Evolutionary conservation across 805 yeast species (phyloP), one percentile per base, ranked within the genome.

Genomic region (Saturnispora galanensis): DNA sequence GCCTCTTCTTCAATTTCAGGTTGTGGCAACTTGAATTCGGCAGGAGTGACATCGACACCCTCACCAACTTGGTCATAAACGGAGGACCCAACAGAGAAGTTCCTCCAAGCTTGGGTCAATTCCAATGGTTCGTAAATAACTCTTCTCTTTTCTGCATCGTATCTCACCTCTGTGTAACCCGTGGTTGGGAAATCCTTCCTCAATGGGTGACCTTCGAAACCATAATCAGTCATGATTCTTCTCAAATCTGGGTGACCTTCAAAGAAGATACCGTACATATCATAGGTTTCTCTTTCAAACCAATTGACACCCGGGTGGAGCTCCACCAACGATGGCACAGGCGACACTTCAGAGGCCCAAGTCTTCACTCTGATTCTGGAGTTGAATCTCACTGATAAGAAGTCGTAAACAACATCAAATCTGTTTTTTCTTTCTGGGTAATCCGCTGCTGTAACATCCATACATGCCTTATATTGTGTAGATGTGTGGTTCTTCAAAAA

Each of bases 1-100:
- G 59, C 70, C 48, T 71, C 71, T 43, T 68, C 66, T 51, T 73
- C 77, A 8, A 83, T 79, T 63, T 83, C 94, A 29, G 94, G 94
- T 41, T 79, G 73, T 42, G 95, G 95, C 57, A 86, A 76, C 63
- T 81, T 81, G 73, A 85, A 86, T 35, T 76, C 65, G 50, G 80
- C 88, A 6, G 95, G 95, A 18, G 90, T 78, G 53, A 72, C 77
- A 62, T 86, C 95, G 50, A 76, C 71, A 57, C 95, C 95, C 15
- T 80, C 82, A 47, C 95, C 95, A 54, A 85, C 90, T 54, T 83
- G 95, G 64, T 86, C 95, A 93, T 95, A 86, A 39, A 83, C 87
- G 30, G 90, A 78, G 10, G 90, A 79, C 39, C 95, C 95, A 39
- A 84, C 94, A 26, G 84, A 70, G 69, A 86, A 86, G 71, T 84